Base-by-base conservation (phyloP, 371 early-diverging fungal genomes). In the Rhizopus arrhizus region DNA sequence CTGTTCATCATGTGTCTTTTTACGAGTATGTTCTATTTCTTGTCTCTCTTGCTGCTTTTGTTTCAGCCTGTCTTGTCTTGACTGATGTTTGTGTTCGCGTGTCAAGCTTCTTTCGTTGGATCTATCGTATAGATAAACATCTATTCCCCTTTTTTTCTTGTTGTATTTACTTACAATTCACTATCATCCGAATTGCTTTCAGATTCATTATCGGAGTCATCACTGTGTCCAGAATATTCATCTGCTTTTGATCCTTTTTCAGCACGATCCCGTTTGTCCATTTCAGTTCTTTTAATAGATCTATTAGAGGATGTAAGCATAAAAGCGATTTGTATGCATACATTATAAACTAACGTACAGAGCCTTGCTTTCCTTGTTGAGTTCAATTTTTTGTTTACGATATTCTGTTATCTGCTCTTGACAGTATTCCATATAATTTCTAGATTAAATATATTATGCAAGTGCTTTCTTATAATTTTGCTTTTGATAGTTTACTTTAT, bases 351-450 rank as follows among this genome's bases (percentile, higher is more conserved):
- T 3, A 29, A 70, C 76, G 64, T 68, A 73, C 61, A 81, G 33
- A 46, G 62, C 70, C 55, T 84, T 85, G 42, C 73, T 65, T 53
- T 90, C 89, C 65, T 84, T 85, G 66, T 85, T 88, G 35, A 88
- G 53, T 41, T 90, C 91, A 3, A 86, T 63, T 43, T 83, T 82
- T 66, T 90, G 89, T 48, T 78, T 77, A 48, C 83, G 73, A 22
- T 86, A 72, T 38, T 74, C 83, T 5, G 80, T 73, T n/a, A 81
- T 57, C 10, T 78, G 70, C 40, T 87, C 84, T 32, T 82, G 76
- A 51, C 87, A 85, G 38, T 81, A 70, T 12, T 87, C 91, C 75
- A 91, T 85, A 58, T 85, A 89, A 12, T 80, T 66, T 56, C 89
- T 76, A 56, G 0, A 55, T 4, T 35, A 11, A 13, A 12, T 5